These are phyloP conservation scores for Eutrema yunnanense DNA, from an alignment of 345 rosid species.

Conservation along the genomic window DNA sequence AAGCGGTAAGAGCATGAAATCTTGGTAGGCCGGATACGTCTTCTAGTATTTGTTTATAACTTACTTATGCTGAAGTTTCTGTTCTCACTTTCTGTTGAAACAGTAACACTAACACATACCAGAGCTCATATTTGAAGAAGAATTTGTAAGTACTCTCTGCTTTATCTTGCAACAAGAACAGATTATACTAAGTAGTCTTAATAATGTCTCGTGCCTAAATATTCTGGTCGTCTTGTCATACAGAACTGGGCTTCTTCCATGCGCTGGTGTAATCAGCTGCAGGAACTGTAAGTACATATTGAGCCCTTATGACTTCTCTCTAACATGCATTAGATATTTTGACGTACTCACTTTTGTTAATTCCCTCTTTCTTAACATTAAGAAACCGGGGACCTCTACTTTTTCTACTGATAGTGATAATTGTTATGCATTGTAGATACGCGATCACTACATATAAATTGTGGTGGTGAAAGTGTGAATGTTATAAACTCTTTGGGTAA, in stretches of 20 bases:
- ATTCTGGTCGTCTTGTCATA: not conserved
- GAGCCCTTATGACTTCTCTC: not conserved
- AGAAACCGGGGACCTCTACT: not conserved
- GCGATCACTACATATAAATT: constrained; percentile 23
- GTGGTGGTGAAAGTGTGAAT: constrained; percentile 11
- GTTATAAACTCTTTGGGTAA: not conserved
- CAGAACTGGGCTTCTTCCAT: constrained; percentile 5
- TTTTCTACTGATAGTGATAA: not conserved
- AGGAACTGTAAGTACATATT: not conserved
- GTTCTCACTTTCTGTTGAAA: not conserved
- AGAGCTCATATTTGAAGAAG: constrained; percentile 9
- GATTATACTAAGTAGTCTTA: too few species aligned
- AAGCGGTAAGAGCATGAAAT: not conserved
- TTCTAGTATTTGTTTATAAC: too few species aligned
- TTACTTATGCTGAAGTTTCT: not conserved
- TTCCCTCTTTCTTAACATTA: not conserved
- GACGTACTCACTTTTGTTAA: too few species aligned
- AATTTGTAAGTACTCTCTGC: constrained; percentile 9
- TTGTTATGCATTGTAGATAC: not conserved
- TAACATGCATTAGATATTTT: not conserved
- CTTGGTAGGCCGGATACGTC: too few species aligned
- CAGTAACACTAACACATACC: constrained; percentile 12
- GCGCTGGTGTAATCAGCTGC: not conserved
- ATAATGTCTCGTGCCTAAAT: not conserved
- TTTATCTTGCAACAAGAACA: not conserved